Evolutionary conservation across 176 grass and related monocot species (phyloP).

Genomic region (Urochloa ruziziensis): DNA sequence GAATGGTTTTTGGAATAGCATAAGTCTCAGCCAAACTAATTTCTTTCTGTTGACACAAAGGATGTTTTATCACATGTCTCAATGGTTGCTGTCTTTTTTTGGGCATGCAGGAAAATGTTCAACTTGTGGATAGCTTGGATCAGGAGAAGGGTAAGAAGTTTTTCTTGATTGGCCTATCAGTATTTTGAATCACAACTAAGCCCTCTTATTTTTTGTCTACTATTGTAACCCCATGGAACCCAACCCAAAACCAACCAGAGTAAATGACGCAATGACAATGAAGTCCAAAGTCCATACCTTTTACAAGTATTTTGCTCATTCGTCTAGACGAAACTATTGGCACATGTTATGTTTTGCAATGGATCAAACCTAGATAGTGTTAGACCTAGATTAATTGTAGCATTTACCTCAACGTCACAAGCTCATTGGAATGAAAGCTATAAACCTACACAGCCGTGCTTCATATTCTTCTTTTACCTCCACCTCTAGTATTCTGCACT

Average conservation of each 20-base stretch:
- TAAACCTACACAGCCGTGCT: background rate
- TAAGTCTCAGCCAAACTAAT: background rate
- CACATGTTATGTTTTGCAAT: background rate
- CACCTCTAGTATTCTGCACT: background rate
- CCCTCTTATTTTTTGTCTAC: background rate
- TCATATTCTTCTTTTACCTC: background rate
- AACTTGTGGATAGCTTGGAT: conserved; percentile 41
- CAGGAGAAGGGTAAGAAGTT: conserved; percentile 67
- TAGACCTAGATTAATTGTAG: too few species aligned
- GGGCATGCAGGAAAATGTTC: conserved; percentile 58
- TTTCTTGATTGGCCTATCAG: background rate
- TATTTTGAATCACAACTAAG: conserved; percentile 10
- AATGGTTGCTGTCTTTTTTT: conserved; percentile 22
- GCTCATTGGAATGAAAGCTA: background rate
- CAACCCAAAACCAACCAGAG: conserved; percentile 7
- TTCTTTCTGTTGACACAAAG: background rate
- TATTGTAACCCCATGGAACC: background rate
- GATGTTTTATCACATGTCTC: conserved; percentile 20
- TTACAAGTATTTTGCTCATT: background rate
- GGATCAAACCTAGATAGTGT: background rate
- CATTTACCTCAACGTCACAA: too few species aligned
- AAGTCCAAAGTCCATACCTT: too few species aligned
- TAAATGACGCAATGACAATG: background rate
- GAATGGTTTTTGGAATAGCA: conserved; percentile 14
- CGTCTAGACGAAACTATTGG: background rate